phyloP scores from a whole-genome alignment of 2,329 filamentous ascomycete genomes.

The Magnaporthiopsis rhizophila region DNA sequence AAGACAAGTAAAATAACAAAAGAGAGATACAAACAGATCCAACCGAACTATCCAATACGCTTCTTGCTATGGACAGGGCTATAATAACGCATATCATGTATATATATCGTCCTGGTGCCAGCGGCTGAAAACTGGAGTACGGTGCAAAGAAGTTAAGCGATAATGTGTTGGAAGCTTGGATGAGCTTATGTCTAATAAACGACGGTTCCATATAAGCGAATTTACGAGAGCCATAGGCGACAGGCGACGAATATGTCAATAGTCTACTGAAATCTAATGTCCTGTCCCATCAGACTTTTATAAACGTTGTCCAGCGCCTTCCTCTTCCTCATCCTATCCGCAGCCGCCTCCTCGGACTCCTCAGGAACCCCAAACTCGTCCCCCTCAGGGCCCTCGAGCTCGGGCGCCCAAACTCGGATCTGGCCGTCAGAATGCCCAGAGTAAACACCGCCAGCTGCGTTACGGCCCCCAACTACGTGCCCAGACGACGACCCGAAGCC shows the following conservation, averaged over 20 bases:
- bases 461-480: conserved; percentile 51
- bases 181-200: background rate
- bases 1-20: background rate
- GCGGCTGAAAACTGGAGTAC: no score
- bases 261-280: conserved; percentile 49
- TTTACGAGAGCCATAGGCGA: background rate
- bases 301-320: conserved; percentile 76
- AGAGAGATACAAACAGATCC: background rate
- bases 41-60: background rate
- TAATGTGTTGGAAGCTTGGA: no score
- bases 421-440: conserved; percentile 79
- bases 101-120: no score
- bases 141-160: no score
- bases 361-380: conserved; percentile 39
- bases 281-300: conserved; percentile 63
- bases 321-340: conserved; percentile 56
- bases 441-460: conserved; percentile 53
- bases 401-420: conserved; percentile 70
- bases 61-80: background rate
- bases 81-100: no score
- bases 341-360: conserved; percentile 31
- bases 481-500: conserved; percentile 51
- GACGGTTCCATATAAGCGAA: background rate
- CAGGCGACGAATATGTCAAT: background rate
- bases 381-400: conserved; percentile 31